Conservation (phyloP, 2,329 filamentous ascomycete genomes). For the Ascochyta fabae region DNA sequence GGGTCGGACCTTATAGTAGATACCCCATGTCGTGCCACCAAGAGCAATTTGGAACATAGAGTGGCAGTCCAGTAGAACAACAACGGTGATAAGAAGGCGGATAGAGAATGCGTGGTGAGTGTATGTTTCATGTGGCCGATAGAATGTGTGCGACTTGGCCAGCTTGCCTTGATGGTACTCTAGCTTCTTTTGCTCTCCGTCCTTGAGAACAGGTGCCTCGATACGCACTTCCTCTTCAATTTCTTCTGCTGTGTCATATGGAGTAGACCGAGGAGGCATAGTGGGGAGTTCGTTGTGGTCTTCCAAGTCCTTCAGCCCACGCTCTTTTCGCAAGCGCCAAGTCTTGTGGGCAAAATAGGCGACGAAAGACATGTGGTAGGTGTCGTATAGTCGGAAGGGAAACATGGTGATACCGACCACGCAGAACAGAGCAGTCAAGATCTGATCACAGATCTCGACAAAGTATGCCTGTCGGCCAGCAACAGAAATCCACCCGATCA, state of each 20-base stretch:
- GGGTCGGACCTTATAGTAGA: slow-evolving; percentile 72
- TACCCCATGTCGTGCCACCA: slow-evolving; percentile 79
- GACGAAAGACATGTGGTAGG: slow-evolving; percentile 85
- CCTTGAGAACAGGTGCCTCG: slow-evolving; percentile 66
- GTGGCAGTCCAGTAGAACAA: slow-evolving; percentile 78
- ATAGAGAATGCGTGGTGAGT: slow-evolving; percentile 83
- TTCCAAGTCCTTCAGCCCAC: slow-evolving; percentile 65
- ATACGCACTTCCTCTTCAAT: slow-evolving; percentile 19
- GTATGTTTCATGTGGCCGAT: slow-evolving; percentile 85
- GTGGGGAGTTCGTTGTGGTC: slow-evolving; percentile 72
- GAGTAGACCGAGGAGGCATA: slow-evolving; percentile 48
- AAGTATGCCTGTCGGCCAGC: slow-evolving; percentile 70
- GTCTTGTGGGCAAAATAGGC: slow-evolving; percentile 72
- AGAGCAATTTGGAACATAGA: slow-evolving; percentile 81
- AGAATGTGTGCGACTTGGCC: slow-evolving; percentile 82
- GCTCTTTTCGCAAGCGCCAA: slow-evolving; percentile 68
- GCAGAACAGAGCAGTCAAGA: slow-evolving; percentile 68
- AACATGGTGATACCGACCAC: slow-evolving; percentile 68
- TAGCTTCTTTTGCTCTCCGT: slow-evolving; percentile 70
- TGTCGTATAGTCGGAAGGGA: slow-evolving; percentile 78
- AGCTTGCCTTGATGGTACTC: slow-evolving; percentile 81
- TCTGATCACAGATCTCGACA: slow-evolving; percentile 62
- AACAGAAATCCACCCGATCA: slow-evolving; percentile 88
- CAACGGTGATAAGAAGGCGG: slow-evolving; percentile 73
- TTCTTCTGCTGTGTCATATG: slow-evolving; percentile 50